Percentiles rank a stretch among this genome's conserved stretches.
phyloP scores from a whole-genome alignment of 331 rosid species.

The Erythrophleum ivorense region DNA sequence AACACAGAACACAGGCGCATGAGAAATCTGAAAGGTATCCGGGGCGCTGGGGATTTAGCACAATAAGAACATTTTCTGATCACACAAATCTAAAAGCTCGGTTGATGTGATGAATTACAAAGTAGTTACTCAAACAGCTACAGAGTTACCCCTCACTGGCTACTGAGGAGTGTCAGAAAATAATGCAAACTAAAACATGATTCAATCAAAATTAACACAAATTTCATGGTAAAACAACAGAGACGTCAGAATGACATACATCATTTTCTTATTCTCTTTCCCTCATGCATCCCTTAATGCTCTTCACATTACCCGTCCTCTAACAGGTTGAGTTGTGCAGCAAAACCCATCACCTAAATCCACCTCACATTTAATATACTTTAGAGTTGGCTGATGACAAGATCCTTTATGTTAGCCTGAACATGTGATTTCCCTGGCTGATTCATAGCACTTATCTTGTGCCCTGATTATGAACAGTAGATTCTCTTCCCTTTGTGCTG shows the following conservation, averaged over 20 bases:
- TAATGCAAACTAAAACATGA: not conserved
- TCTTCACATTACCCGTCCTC: constrained; percentile 31
- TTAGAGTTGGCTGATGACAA: not conserved
- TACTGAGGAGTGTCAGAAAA: not conserved
- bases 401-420: not conserved
- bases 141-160: not conserved
- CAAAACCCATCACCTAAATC: constrained; percentile 42
- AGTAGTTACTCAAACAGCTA: too few relatives aligned
- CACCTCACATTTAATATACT: not conserved
- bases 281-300: constrained; percentile 20
- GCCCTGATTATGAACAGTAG: not conserved
- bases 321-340: constrained; percentile 43
- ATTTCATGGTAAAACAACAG: not conserved
- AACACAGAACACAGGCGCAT: too few relatives aligned
- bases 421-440: not conserved
- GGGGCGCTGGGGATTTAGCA: too few relatives aligned
- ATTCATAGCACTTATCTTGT: constrained; percentile 29
- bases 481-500: constrained; percentile 58
- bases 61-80: too few relatives aligned
- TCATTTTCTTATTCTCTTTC: not conserved
- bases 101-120: too few relatives aligned
- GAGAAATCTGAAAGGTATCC: too few relatives aligned
- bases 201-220: not conserved
- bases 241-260: not conserved
- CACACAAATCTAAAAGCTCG: too few relatives aligned